Evolutionary conservation across 257 asterid species (phyloP).

Genomic region (Nyctanthes arbortristis): DNA sequence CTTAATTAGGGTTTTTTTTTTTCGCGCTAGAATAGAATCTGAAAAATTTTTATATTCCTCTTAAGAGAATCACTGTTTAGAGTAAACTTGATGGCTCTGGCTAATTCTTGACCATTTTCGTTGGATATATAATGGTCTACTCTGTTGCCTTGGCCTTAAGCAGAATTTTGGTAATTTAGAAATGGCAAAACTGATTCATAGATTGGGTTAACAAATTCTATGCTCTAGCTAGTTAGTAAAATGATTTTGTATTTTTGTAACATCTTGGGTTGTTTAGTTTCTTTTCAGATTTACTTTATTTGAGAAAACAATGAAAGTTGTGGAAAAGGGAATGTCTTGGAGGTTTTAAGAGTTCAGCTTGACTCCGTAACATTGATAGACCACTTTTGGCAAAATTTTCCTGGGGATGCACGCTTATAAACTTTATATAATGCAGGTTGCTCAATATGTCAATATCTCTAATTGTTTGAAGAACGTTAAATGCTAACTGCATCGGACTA

Average conservation of each 20-base stretch:
- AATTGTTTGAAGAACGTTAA: not conserved
- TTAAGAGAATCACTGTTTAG: not conserved
- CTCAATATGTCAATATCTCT: not conserved
- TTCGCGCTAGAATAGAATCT: not conserved
- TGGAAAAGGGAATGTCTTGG: not conserved
- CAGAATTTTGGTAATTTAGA: not conserved
- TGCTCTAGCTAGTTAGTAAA: not conserved
- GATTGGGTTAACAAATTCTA: not conserved
- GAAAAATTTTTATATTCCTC: not conserved
- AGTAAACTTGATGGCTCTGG: not conserved
- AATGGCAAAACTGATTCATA: not conserved
- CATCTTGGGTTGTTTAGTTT: not conserved
- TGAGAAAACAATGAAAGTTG: not conserved
- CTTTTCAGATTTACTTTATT: not conserved
- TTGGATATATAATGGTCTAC: not conserved
- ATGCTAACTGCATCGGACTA: not conserved
- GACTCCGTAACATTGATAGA: not conserved
- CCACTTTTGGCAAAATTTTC: not conserved
- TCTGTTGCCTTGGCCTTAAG: not conserved
- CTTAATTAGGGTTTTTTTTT: slow-evolving; percentile 7
- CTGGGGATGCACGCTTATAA: not conserved
- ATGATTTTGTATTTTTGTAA: not conserved
- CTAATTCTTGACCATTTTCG: not conserved
- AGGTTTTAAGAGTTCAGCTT: not conserved
- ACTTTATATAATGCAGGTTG: not conserved